phyloP scores from a whole-genome alignment of 2,329 filamentous ascomycete species.

The Fusarium palustre region DNA sequence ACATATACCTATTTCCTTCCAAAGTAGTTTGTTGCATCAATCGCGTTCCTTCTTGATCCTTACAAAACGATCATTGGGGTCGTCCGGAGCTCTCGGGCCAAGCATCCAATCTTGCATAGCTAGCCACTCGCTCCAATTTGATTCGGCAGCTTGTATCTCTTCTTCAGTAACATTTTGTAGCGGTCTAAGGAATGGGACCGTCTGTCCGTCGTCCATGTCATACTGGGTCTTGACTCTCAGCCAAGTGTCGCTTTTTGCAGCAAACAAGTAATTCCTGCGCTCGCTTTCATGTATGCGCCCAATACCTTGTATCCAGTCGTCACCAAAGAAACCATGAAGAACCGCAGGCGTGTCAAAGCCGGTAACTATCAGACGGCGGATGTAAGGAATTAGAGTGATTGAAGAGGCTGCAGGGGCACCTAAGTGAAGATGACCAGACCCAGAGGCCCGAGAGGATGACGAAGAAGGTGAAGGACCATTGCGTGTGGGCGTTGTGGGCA shows the following conservation, averaged over 20 bases:
- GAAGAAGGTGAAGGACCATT: slow-evolving; percentile 42
- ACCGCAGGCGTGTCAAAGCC: slow-evolving; percentile 89
- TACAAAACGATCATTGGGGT: slow-evolving; percentile 46
- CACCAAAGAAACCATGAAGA: slow-evolving; percentile 97
- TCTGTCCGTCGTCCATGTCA: slow-evolving; percentile 86
- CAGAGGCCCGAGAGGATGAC: slow-evolving; percentile 49
- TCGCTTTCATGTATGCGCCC: slow-evolving; percentile 89
- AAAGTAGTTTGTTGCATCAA: not conserved
- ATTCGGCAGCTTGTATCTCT: slow-evolving; percentile 86
- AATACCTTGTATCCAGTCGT: slow-evolving; percentile 85
- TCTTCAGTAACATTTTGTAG: slow-evolving; percentile 80
- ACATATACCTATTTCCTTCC: not conserved
- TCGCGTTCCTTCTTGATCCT: slow-evolving; percentile 50
- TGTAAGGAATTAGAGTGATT: slow-evolving; percentile 85
- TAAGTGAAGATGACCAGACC: slow-evolving; percentile 15
- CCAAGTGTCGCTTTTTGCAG: slow-evolving; percentile 93
- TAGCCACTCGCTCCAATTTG: slow-evolving; percentile 92
- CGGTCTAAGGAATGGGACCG: slow-evolving; percentile 86
- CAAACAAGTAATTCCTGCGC: slow-evolving; percentile 93
- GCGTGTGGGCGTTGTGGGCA: slow-evolving; percentile 56
- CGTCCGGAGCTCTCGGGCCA: slow-evolving; percentile 76
- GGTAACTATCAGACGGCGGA: slow-evolving; percentile 89
- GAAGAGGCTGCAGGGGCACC: slow-evolving; percentile 46
- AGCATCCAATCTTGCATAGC: slow-evolving; percentile 99
- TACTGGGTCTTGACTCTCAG: slow-evolving; percentile 89